phyloP scores from a whole-genome alignment of 1,284 basidiomycete species.

The Irpex sp. region DNA sequence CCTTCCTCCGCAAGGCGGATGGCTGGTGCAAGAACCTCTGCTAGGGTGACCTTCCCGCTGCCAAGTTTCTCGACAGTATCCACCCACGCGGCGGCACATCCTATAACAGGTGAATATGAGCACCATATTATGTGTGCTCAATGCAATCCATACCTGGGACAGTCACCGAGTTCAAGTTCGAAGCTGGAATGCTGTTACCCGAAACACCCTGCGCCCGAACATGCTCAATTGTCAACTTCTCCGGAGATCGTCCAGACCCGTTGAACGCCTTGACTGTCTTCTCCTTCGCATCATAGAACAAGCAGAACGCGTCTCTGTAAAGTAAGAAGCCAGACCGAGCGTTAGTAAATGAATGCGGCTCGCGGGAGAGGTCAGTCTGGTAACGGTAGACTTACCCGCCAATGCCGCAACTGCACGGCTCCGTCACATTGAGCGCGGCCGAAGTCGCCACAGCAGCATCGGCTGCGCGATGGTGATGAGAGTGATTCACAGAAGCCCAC shows the following conservation, averaged over 20 bases:
- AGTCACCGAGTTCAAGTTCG: conserved; percentile 85
- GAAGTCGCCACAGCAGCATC: conserved; percentile 81
- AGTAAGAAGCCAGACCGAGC: no score
- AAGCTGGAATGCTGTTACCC: conserved; percentile 64
- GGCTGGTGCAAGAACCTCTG: conserved; percentile 86
- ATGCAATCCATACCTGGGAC: conserved; percentile 63
- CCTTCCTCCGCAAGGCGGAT: conserved; percentile 86
- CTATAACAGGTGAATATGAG: conserved; percentile 33
- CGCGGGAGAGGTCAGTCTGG: not conserved
- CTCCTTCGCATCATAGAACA: conserved; percentile 84
- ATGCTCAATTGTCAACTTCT: conserved; percentile 76
- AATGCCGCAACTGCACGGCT: conserved; percentile 79
- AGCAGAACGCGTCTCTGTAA: conserved; percentile 83
- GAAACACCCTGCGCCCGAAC: conserved; percentile 67
- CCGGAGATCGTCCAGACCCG: conserved; percentile 84
- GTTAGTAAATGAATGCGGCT: not conserved
- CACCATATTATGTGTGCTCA: not conserved
- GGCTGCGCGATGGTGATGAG: conserved; percentile 32
- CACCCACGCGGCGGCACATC: conserved; percentile 90
- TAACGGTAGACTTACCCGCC: conserved; percentile 53
- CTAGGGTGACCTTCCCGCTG: conserved; percentile 73
- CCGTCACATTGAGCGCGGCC: conserved; percentile 86
- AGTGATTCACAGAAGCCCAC: not conserved
- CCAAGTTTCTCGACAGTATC: conserved; percentile 86
- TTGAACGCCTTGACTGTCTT: conserved; percentile 83